Evolutionary conservation across 106 monocot genomes (phyloP), one percentile per base, ranked within the genome.

Genomic region (Amphibolis antarctica): DNA sequence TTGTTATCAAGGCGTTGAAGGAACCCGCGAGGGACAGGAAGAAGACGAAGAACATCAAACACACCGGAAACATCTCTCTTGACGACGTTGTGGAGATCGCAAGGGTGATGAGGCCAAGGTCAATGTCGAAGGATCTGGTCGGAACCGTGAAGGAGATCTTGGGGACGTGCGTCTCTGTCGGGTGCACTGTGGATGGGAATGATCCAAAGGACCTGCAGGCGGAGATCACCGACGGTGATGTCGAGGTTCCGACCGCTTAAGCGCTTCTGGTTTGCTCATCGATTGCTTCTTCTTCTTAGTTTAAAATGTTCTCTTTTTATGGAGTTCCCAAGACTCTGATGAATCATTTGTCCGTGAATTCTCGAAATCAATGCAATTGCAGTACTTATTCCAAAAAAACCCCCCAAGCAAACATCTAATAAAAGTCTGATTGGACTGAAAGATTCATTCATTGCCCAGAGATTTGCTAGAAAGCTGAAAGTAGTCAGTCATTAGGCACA

Each of bases 31-130:
- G 85, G 28, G 85, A 85, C 63, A 70, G 85, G 19, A 84, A 84
- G 73, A 84, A 84, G 71, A 64, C 63, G 14, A 84, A 84, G 60
- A 84, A 84, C 64, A 84, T 85, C 72, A 85, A 81, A 78, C 85
- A 85, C 69, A 56, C 50, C 22, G 85, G 85, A 0, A 85, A 81
- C 71, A 80, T 85, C 75, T 71, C 78, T 9, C 69, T 85, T 0
- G 85, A 85, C 48, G 85, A 85, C 36, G 78, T 85, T 0, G 60
- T 85, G 60, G 85, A 85, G 68, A 85, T 85, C 46, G 85, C 85
- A 0, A 53, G 80, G 46, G 31, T 78, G 5, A 85, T 85, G 85
- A 54, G 58, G 0, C 75, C 77, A 1, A 67, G 80, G 47, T 85
- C 81, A n/a, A 85, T 85, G 85, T 80, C 85, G 21, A 85, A 85